These are phyloP conservation scores for Hamamelis virginiana DNA, from an alignment of 164 flowering plant genomes.

Conservation along the genomic window DNA sequence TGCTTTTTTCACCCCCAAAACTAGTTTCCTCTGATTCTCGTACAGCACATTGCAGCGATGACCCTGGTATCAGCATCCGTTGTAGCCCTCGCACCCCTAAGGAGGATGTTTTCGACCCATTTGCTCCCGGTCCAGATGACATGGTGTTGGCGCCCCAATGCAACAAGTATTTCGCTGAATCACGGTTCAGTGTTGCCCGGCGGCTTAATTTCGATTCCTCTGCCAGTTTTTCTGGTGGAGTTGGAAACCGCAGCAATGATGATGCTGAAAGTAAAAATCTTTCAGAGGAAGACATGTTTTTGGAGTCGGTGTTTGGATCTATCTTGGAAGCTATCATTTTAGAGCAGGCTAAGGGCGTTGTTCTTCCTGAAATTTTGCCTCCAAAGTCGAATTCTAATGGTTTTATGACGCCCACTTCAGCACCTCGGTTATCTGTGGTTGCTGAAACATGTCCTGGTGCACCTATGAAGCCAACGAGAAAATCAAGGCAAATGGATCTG, in stretches of 20 bases:
- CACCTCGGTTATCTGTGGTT: slow-evolving; percentile 33
- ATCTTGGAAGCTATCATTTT: slow-evolving; percentile 46
- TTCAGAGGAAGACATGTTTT: slow-evolving; percentile 40
- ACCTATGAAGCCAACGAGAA: slow-evolving; percentile 42
- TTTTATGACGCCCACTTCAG: slow-evolving; percentile 40
- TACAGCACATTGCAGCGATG: not conserved
- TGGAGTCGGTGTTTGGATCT: slow-evolving; percentile 42
- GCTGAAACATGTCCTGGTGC: slow-evolving; percentile 75
- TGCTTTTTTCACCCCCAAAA: slow-evolving; percentile 21
- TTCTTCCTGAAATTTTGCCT: slow-evolving; percentile 18
- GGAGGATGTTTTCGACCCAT: slow-evolving; percentile 61
- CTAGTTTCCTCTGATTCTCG: not conserved
- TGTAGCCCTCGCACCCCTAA: slow-evolving; percentile 50
- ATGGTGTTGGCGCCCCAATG: slow-evolving; percentile 48
- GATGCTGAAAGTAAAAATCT: slow-evolving; percentile 17
- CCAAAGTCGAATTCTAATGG: slow-evolving; percentile 17
- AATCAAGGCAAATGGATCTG: slow-evolving; percentile 29
- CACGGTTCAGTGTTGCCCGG: slow-evolving; percentile 28
- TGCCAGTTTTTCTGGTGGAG: not conserved
- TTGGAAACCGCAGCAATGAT: not conserved
- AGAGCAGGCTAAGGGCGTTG: slow-evolving; percentile 30
- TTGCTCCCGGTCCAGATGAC: slow-evolving; percentile 69
- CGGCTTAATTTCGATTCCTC: slow-evolving; percentile 37
- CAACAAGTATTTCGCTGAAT: slow-evolving; percentile 29
- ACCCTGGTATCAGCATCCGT: not conserved